Conservation (phyloP, 1,284 basidiomycete genomes). For the Moniliophthora roreri region DNA sequence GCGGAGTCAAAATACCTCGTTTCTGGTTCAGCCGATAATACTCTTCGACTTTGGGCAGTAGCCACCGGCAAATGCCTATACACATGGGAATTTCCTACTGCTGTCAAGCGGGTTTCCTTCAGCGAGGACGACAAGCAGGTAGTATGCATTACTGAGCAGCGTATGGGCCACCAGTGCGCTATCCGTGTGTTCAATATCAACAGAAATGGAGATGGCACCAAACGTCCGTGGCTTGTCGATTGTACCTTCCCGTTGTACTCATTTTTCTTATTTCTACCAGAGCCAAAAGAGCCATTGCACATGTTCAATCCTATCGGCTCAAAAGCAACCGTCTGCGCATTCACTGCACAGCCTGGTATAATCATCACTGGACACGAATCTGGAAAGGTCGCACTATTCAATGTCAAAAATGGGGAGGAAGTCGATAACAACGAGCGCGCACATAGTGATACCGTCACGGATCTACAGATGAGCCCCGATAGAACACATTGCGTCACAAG, state of each 20-base stretch:
- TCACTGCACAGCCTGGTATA: constrained; percentile 76
- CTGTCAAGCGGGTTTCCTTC: constrained; percentile 93
- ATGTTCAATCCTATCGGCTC: constrained; percentile 90
- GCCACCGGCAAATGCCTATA: constrained; percentile 88
- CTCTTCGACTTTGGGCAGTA: constrained; percentile 90
- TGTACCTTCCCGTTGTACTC: constrained; percentile 9
- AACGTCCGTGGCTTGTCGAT: constrained; percentile 52
- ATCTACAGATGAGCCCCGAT: constrained; percentile 90
- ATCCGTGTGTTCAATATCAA: constrained; percentile 90
- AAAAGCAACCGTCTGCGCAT: constrained; percentile 95
- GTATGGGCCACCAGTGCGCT: constrained; percentile 88
- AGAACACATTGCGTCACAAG: constrained; percentile 95
- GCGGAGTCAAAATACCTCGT: constrained; percentile 86
- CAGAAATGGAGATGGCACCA: constrained; percentile 72
- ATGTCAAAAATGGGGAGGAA: constrained; percentile 88
- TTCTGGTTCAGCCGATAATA: constrained; percentile 90
- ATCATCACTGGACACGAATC: constrained; percentile 96
- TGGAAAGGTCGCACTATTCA: constrained; percentile 91
- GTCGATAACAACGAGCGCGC: constrained; percentile 79
- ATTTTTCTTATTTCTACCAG: constrained; percentile 36
- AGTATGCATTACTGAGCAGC: constrained; percentile 95
- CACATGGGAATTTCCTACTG: constrained; percentile 97
- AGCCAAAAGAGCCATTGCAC: constrained; percentile 71
- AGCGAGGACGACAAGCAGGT: constrained; percentile 86
- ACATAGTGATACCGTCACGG: constrained; percentile 85